phyloP scores from a whole-genome alignment of 2,329 filamentous ascomycete genomes.

The Talaromyces sp. region DNA sequence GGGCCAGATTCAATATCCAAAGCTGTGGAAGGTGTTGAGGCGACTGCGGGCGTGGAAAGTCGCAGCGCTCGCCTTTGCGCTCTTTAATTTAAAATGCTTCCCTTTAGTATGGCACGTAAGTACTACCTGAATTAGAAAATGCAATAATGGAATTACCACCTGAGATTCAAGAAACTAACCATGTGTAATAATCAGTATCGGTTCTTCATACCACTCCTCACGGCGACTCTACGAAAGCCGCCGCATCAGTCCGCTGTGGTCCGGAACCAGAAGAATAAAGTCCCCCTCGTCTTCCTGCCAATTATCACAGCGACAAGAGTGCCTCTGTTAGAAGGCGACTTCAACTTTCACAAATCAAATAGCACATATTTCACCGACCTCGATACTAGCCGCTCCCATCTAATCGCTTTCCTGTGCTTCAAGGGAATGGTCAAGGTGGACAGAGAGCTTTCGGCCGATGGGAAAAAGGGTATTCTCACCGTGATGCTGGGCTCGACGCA shows the following conservation, averaged over 20 bases:
- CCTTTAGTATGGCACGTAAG: slow-evolving; percentile 14
- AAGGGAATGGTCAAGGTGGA: slow-evolving; percentile 8
- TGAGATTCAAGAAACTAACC: not conserved
- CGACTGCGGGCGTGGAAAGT: slow-evolving; percentile 1
- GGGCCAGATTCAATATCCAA: not conserved
- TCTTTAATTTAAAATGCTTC: slow-evolving; percentile 11
- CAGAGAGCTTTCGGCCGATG: slow-evolving; percentile 3
- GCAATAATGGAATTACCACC: too few species aligned
- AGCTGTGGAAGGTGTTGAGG: not conserved
- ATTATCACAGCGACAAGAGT: slow-evolving; percentile 10
- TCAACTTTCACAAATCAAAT: slow-evolving; percentile 40
- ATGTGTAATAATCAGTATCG: not conserved
- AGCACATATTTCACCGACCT: slow-evolving; percentile 54
- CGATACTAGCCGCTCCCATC: slow-evolving; percentile 48
- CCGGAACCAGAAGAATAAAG: slow-evolving; percentile 1
- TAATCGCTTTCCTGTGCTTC: slow-evolving; percentile 30
- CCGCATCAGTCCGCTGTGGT: not conserved
- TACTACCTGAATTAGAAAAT: not conserved
- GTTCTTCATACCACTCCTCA: slow-evolving; percentile 7
- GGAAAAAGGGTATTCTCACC: slow-evolving; percentile 10
- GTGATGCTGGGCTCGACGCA: slow-evolving; percentile 17
- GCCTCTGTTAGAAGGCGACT: slow-evolving; percentile 14
- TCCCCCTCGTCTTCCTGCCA: slow-evolving; percentile 12
- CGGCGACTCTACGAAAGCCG: slow-evolving; percentile 8
- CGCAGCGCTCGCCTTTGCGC: slow-evolving; percentile 4